Evolutionary conservation across 2,329 filamentous ascomycete genomes (phyloP).

Genomic region (Aspergillus puulaauensis): DNA sequence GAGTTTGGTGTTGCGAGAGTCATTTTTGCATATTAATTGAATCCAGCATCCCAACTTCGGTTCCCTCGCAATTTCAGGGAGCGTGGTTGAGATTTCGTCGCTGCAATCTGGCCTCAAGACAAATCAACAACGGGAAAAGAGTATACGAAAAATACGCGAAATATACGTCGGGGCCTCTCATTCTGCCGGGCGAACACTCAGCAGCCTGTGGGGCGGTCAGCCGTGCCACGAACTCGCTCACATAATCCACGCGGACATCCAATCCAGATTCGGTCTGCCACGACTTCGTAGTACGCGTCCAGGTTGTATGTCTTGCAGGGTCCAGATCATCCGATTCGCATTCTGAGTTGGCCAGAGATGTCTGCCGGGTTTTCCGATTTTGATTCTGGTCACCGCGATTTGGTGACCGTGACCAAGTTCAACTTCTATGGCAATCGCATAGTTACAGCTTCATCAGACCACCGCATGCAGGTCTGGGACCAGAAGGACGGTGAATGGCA

Average conservation of each 20-base stretch:
- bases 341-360: constrained; percentile 30
- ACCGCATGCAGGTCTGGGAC: constrained; percentile 89
- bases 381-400: constrained; percentile 53
- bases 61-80: background rate
- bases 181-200: background rate
- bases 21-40: constrained; percentile 28
- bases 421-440: constrained; percentile 91
- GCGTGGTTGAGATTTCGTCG: background rate
- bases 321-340: constrained; percentile 8
- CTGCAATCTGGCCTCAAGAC: constrained; percentile 34
- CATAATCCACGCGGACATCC: constrained; percentile 2
- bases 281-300: constrained; percentile 5
- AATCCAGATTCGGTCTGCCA: background rate
- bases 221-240: background rate
- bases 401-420: constrained; percentile 82
- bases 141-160: constrained; percentile 4
- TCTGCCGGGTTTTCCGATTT: constrained; percentile 42
- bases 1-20: constrained; percentile 23
- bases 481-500: constrained; percentile 73
- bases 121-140: constrained; percentile 1
- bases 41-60: background rate
- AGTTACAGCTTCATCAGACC: constrained; percentile 87
- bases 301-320: constrained; percentile 10
- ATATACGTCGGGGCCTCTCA: background rate
- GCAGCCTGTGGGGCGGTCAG: background rate